phyloP scores from a whole-genome alignment of 306 rosid genomes.

The Pyrus communis region DNA sequence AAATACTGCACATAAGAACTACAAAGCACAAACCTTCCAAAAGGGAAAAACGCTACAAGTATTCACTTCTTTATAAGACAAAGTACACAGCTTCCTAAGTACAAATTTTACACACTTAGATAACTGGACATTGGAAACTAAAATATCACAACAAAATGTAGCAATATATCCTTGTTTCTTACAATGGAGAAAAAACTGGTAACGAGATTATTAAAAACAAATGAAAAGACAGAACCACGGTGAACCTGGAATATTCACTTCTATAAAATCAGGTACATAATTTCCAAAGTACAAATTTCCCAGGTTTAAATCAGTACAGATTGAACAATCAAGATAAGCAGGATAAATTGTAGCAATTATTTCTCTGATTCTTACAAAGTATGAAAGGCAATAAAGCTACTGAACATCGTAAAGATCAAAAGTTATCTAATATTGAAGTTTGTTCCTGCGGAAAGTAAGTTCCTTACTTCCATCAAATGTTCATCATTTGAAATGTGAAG shows the following conservation, averaged over 20 bases:
- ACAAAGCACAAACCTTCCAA: not conserved
- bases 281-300: not conserved
- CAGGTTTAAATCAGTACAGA: conserved; percentile 2
- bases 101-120: not conserved
- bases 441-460: conserved; percentile 34
- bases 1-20: not conserved
- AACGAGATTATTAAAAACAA: not conserved
- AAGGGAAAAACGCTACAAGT: not conserved
- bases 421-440: conserved; percentile 18
- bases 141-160: not conserved
- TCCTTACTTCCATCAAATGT: conserved; percentile 51
- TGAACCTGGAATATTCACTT: conserved; percentile 7
- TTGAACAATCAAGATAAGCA: not conserved
- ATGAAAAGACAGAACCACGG: not conserved
- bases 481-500: conserved; percentile 88
- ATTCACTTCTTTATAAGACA: not conserved
- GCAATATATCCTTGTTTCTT: conserved; percentile 2
- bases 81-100: not conserved
- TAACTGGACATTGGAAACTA: conserved; percentile 4
- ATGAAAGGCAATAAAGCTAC: not conserved
- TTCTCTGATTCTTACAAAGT: conserved; percentile 17
- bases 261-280: not conserved
- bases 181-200: not conserved
- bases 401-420: conserved; percentile 3
- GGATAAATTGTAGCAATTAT: not conserved